These are phyloP conservation scores for Umbelopsis sp. DNA, from an alignment of 371 early-diverging fungal species.

Conservation along the genomic window DNA sequence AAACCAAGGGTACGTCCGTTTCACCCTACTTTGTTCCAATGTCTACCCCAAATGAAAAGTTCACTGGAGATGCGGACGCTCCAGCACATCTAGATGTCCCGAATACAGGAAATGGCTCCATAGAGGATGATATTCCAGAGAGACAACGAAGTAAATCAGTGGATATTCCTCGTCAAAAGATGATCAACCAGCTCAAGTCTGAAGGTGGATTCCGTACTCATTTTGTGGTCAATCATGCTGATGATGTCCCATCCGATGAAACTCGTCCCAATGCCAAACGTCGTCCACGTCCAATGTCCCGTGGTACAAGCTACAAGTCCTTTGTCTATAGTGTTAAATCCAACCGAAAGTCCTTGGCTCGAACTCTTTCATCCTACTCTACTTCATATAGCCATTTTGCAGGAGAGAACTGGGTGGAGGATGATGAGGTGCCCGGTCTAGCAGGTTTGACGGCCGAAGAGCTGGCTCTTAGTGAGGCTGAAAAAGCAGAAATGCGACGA, in stretches of 20 bases:
- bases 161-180: conserved; percentile 35
- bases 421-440: background rate
- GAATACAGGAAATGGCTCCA: background rate
- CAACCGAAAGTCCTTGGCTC: conserved; percentile 28
- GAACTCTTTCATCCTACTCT: conserved; percentile 34
- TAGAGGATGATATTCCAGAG: background rate
- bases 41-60: background rate
- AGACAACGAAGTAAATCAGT: conserved; percentile 45
- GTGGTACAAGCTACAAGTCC: conserved; percentile 19
- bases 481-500: conserved; percentile 8
- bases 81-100: background rate
- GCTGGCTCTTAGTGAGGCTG: conserved; percentile 16
- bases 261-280: background rate
- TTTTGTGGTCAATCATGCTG: conserved; percentile 78
- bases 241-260: conserved; percentile 6
- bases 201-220: conserved; percentile 94
- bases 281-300: conserved; percentile 9
- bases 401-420: conserved; percentile 25
- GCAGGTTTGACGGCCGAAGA: background rate
- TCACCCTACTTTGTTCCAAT: background rate
- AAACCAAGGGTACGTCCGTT: background rate
- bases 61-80: background rate
- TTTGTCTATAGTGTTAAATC: conserved; percentile 25
- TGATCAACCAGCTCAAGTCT: conserved; percentile 48
- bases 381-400: conserved; percentile 35